A percentile compares a stretch with the other conserved stretches of the same genome.
Evolutionary conservation across 2,329 filamentous ascomycete species (phyloP).

Genomic region (Tolypocladium pustulatum): DNA sequence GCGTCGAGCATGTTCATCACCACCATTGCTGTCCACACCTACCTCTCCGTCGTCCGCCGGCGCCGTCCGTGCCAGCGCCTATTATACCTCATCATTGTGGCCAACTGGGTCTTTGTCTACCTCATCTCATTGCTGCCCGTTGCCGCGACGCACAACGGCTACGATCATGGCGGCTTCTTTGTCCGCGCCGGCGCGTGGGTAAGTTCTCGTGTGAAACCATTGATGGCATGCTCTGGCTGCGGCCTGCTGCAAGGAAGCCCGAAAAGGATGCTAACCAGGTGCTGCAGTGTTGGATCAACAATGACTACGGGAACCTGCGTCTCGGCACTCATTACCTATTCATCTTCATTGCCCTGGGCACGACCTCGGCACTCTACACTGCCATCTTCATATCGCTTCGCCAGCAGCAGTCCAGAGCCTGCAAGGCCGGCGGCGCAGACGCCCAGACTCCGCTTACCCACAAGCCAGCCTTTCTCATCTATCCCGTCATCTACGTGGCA

Average conservation of each 20-base stretch:
- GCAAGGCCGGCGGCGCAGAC: neutral
- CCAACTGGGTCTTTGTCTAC: slow-evolving; percentile 50
- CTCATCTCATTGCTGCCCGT: slow-evolving; percentile 43
- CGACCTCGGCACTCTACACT: slow-evolving; percentile 28
- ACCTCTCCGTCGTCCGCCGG: slow-evolving; percentile 47
- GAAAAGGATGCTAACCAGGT: neutral
- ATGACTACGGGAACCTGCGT: slow-evolving; percentile 40
- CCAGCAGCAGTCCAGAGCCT: slow-evolving; percentile 7
- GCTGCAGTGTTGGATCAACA: slow-evolving; percentile 51
- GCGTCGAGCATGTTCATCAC: slow-evolving; percentile 58
- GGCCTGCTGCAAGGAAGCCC: neutral
- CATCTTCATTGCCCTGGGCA: slow-evolving; percentile 38
- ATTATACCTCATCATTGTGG: slow-evolving; percentile 37
- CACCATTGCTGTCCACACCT: slow-evolving; percentile 56
- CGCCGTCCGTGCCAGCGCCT: slow-evolving; percentile 37
- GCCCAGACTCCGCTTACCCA: slow-evolving; percentile 13
- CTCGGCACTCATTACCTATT: slow-evolving; percentile 54
- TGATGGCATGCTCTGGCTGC: neutral
- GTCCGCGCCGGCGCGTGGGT: slow-evolving; percentile 57
- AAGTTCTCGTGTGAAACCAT: slow-evolving; percentile 11
- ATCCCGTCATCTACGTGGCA: slow-evolving; percentile 59
- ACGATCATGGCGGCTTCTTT: slow-evolving; percentile 36
- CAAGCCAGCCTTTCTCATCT: slow-evolving; percentile 51
- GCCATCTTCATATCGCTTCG: slow-evolving; percentile 29
- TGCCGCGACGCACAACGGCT: slow-evolving; percentile 30